Conservation (phyloP, 257 asterid species). For the Solanum lignicaule region DNA sequence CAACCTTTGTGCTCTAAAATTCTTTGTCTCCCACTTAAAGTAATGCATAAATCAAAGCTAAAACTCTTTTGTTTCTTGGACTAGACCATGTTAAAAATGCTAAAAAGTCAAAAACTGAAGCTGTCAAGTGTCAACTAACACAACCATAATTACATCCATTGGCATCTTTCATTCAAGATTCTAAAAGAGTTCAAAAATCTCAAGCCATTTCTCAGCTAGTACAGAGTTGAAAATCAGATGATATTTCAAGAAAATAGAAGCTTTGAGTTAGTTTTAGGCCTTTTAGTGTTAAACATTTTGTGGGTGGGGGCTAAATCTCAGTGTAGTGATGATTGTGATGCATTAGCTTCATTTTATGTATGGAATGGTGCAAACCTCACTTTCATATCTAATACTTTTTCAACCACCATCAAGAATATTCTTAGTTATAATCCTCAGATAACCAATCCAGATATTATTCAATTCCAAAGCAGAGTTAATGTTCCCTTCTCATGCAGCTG, state of each 20-base stretch:
- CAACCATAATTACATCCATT: neutral
- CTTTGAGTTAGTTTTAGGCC: neutral
- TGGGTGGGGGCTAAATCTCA: constrained; percentile 26
- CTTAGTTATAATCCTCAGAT: constrained; percentile 43
- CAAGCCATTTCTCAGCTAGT: neutral
- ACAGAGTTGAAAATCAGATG: neutral
- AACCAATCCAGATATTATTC: constrained; percentile 22
- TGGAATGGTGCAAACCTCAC: constrained; percentile 43
- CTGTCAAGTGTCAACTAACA: constrained; percentile 21
- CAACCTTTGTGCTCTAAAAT: neutral
- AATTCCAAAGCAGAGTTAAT: constrained; percentile 21
- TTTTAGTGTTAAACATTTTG: constrained; percentile 5
- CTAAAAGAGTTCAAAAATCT: neutral
- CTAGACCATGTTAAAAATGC: neutral
- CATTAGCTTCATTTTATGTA: constrained; percentile 57
- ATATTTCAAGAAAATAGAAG: constrained; percentile 3
- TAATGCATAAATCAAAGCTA: neutral
- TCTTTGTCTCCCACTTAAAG: neutral
- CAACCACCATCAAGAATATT: constrained; percentile 29
- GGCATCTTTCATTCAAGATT: neutral
- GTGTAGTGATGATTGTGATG: constrained; percentile 29
- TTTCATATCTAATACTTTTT: constrained; percentile 27
- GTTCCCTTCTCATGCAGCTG: constrained; percentile 57
- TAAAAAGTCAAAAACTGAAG: neutral
- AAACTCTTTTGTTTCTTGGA: neutral